Conservation (phyloP, 1,284 basidiomycete species). For the Malassezia brasiliensis region DNA sequence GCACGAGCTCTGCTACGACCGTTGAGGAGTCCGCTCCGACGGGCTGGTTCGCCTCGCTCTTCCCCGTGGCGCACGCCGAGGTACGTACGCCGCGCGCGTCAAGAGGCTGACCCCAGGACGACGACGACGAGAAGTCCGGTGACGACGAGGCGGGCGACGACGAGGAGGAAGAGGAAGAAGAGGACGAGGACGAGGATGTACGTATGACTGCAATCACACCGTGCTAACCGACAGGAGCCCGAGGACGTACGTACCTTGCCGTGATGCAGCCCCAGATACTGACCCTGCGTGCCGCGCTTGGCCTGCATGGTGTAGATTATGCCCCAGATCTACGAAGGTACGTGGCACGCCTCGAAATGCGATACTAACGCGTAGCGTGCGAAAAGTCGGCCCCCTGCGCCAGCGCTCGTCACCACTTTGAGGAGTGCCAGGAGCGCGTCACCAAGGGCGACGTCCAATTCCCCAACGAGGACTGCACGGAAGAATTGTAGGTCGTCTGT, state of each 20-base stretch:
- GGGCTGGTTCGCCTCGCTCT: slow-evolving; percentile 29
- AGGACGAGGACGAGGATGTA: slow-evolving; percentile 22
- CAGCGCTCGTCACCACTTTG: slow-evolving; percentile 45
- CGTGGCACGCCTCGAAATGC: not conserved
- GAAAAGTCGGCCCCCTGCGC: slow-evolving; percentile 43
- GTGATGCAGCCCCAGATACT: not conserved
- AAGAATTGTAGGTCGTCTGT: slow-evolving; percentile 42
- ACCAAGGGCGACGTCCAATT: slow-evolving; percentile 42
- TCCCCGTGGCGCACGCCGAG: slow-evolving; percentile 34
- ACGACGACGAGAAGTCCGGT: slow-evolving; percentile 2
- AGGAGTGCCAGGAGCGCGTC: slow-evolving; percentile 45
- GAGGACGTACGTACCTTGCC: slow-evolving; percentile 33
- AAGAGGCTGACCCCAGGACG: slow-evolving; percentile 1
- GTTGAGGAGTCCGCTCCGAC: slow-evolving; percentile 8
- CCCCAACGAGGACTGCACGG: slow-evolving; percentile 42
- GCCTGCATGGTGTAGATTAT: slow-evolving; percentile 16
- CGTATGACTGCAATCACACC: not conserved
- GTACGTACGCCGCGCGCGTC: not conserved
- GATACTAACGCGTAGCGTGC: slow-evolving; percentile 26
- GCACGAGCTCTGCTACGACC: not conserved
- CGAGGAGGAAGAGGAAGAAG: slow-evolving; percentile 5
- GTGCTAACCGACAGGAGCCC: slow-evolving; percentile 26
- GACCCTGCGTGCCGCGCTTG: not conserved
- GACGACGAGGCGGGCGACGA: slow-evolving; percentile 10
- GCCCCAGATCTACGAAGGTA: slow-evolving; percentile 35